Evolutionary conservation across 129 eudicot species (phyloP).

Genomic region (Scalesia atractyloides): DNA sequence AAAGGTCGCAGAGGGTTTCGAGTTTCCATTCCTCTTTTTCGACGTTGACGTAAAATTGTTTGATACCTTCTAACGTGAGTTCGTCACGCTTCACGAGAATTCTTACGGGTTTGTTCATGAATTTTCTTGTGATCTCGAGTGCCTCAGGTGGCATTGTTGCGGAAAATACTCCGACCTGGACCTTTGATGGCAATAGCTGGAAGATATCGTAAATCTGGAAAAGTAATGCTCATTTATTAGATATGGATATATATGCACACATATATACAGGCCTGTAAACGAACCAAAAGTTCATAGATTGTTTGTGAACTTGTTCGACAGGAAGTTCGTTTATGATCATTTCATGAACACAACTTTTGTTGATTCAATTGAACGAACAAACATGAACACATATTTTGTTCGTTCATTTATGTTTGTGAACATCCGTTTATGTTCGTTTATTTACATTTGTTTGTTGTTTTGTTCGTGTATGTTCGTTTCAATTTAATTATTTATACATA

Average conservation of each 20-base stretch:
- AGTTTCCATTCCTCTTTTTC: slow-evolving; percentile 33
- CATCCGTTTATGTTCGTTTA: too few species aligned
- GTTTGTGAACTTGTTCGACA: too few species aligned
- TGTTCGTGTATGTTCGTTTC: too few species aligned
- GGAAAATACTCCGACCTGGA: slow-evolving; percentile 48
- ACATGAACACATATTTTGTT: too few species aligned
- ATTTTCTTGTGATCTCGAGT: slow-evolving; percentile 42
- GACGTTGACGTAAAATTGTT: slow-evolving; percentile 26
- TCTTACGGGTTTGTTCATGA: slow-evolving; percentile 40
- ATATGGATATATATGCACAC: not conserved
- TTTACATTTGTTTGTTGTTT: too few species aligned
- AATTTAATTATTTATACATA: too few species aligned
- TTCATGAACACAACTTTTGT: too few species aligned
- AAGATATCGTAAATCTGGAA: slow-evolving; percentile 44
- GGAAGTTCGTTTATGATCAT: too few species aligned
- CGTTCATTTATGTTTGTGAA: too few species aligned
- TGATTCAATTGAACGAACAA: too few species aligned
- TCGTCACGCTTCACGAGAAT: slow-evolving; percentile 36
- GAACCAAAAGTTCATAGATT: too few species aligned
- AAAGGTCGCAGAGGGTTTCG: slow-evolving; percentile 39
- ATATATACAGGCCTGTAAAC: too few species aligned
- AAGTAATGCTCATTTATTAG: not conserved
- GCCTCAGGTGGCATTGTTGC: slow-evolving; percentile 56
- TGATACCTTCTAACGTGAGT: slow-evolving; percentile 35
- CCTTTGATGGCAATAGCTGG: slow-evolving; percentile 41